These are phyloP conservation scores for Cryptococcus floricola DNA, from an alignment of 1,284 basidiomycete species.

Conservation along the genomic window DNA sequence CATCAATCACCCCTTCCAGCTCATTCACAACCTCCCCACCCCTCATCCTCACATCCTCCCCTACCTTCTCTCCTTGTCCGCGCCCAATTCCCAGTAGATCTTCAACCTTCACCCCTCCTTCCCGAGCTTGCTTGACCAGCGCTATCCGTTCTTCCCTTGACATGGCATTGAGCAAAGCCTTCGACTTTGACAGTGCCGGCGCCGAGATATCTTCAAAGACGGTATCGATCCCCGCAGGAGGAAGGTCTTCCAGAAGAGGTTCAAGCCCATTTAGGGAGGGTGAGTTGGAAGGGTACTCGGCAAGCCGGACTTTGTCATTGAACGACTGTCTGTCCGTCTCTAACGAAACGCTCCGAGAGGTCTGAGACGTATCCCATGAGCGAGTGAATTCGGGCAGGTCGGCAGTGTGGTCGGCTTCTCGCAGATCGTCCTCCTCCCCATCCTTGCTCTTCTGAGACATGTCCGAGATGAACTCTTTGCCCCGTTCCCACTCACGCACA, in stretches of 20 bases:
- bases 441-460: neutral
- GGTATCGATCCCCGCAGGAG: constrained; percentile 32
- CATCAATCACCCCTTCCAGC: constrained; percentile 39
- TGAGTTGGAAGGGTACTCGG: neutral
- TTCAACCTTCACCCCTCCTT: constrained; percentile 23
- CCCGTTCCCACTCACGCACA: constrained; percentile 30
- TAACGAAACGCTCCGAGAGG: constrained; percentile 5
- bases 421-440: neutral
- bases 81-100: constrained; percentile 1
- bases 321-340: constrained; percentile 5
- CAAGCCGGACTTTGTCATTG: neutral
- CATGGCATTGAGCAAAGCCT: constrained; percentile 12
- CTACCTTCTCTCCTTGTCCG: neutral
- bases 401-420: neutral
- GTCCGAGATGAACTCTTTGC: constrained; percentile 18
- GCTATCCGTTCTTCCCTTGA: constrained; percentile 35
- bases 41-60: constrained; percentile 10
- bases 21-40: constrained; percentile 37
- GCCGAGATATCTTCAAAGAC: constrained; percentile 28
- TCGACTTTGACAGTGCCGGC: neutral
- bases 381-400: constrained; percentile 24
- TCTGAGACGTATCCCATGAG: constrained; percentile 18
- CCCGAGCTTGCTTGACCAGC: constrained; percentile 30
- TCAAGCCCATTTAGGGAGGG: constrained; percentile 2
- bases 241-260: constrained; percentile 15